These are phyloP conservation scores for Waitea zeae DNA, from an alignment of 1,284 basidiomycete species.

Conservation along the genomic window DNA sequence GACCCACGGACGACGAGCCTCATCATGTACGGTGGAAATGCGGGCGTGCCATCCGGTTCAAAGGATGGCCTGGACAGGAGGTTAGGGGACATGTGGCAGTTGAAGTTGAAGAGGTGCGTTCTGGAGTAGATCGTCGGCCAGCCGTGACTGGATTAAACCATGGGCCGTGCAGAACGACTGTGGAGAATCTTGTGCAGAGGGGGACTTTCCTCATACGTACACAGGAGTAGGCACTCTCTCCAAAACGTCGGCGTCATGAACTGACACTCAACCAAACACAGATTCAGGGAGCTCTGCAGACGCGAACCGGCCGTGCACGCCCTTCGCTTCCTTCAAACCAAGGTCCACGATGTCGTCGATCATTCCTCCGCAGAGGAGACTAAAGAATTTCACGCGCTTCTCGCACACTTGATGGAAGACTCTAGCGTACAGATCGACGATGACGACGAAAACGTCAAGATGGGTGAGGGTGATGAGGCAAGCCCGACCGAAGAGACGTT, in stretches of 20 bases:
- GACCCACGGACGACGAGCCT: conserved; percentile 33
- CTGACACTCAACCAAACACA: conserved; percentile 13
- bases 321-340: conserved; percentile 48
- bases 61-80: conserved; percentile 14
- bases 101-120: conserved; percentile 43
- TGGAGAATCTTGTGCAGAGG: conserved; percentile 40
- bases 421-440: too few species aligned
- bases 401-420: conserved; percentile 43
- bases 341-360: conserved; percentile 54
- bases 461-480: too few species aligned
- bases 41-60: conserved; percentile 16
- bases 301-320: conserved; percentile 46
- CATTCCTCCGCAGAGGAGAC: conserved; percentile 45
- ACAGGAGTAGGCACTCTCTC: conserved; percentile 58
- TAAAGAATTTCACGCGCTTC: conserved; percentile 42
- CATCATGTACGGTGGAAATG: conserved; percentile 61
- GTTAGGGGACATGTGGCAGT: conserved; percentile 62
- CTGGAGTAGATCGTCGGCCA: conserved; percentile 2
- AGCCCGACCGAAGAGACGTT: too few species aligned
- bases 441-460: too few species aligned
- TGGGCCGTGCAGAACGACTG: conserved; percentile 27
- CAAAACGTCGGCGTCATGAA: too few species aligned
- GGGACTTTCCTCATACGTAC: conserved; percentile 42
- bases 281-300: conserved; percentile 67
- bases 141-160: neutral